Percentiles rank a stretch among this genome's conserved stretches.
Evolutionary conservation across 352 stramenopile genomes (phyloP).

Genomic region (Phytophthora podocarpi): DNA sequence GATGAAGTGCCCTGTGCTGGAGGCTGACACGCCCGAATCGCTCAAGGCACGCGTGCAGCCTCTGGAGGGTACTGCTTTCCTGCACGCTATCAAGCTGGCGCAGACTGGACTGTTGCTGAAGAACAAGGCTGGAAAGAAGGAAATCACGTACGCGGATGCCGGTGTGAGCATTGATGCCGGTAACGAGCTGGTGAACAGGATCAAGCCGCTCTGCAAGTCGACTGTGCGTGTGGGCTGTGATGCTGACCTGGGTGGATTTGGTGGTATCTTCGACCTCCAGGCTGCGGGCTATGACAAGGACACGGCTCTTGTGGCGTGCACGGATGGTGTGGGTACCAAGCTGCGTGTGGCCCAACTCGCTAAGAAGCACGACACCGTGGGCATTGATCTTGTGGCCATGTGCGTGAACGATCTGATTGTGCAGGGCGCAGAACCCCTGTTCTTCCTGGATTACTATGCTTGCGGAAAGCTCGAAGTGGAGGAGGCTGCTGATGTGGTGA

Average conservation of each 20-base stretch:
- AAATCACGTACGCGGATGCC: constrained; percentile 97
- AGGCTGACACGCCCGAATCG: constrained; percentile 92
- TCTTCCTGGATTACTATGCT: constrained; percentile 99
- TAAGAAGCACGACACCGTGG: constrained; percentile 95
- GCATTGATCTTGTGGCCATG: constrained; percentile 99
- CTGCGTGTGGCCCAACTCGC: constrained; percentile 89
- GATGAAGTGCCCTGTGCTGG: constrained; percentile 91
- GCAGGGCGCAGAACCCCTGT: constrained; percentile 98
- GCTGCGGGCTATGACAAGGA: constrained; percentile 96
- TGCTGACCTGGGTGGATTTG: constrained; percentile 97
- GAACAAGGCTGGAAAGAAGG: constrained; percentile 70
- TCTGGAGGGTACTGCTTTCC: constrained; percentile 95
- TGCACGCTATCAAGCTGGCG: constrained; percentile 82
- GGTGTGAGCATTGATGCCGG: constrained; percentile 99
- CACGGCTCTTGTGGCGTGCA: constrained; percentile 97
- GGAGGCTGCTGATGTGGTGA: constrained; percentile 94
- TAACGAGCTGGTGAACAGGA: constrained; percentile 95
- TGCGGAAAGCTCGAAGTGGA: constrained; percentile 96
- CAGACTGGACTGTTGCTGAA: constrained; percentile 71
- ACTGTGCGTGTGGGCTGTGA: constrained; percentile 96
- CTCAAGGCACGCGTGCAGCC: constrained; percentile 98
- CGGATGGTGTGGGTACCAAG: constrained; percentile 99
- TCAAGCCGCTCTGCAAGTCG: constrained; percentile 98
- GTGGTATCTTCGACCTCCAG: constrained; percentile 97
- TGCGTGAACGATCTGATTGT: constrained; percentile 99